A percentile compares a stretch with the other conserved stretches of the same genome.
Evolutionary conservation across 2,329 filamentous ascomycete genomes (phyloP).

Genomic region (Corynespora cassiicola): DNA sequence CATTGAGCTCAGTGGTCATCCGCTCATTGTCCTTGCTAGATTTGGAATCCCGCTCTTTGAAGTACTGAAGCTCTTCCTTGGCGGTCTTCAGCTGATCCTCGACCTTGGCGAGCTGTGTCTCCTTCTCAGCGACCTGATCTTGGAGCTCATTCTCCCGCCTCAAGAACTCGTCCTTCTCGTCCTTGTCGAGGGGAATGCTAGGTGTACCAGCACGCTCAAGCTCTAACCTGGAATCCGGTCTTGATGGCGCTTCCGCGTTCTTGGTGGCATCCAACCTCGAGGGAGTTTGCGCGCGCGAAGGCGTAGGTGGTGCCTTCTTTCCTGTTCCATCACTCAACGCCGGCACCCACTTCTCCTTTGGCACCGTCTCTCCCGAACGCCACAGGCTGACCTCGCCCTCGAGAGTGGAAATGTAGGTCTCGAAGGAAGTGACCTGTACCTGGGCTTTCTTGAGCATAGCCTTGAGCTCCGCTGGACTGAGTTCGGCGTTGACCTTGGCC

Average conservation of each 20-base stretch:
- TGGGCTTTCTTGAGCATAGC: conserved; percentile 90
- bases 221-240: conserved; percentile 71
- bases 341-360: conserved; percentile 85
- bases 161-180: conserved; percentile 95
- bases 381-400: conserved; percentile 87
- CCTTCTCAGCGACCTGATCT: conserved; percentile 93
- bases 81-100: conserved; percentile 83
- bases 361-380: conserved; percentile 86
- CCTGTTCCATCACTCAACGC: conserved; percentile 64
- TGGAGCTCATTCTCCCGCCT: conserved; percentile 95
- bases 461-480: conserved; percentile 95
- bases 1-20: conserved; percentile 84
- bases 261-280: conserved; percentile 60
- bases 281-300: conserved; percentile 65
- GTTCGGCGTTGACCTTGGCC: conserved; percentile 98
- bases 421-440: conserved; percentile 85
- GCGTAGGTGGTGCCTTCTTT: conserved; percentile 56
- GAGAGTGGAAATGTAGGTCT: conserved; percentile 81
- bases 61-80: conserved; percentile 82
- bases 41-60: conserved; percentile 86
- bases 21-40: conserved; percentile 90
- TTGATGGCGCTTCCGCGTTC: conserved; percentile 48
- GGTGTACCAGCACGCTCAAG: conserved; percentile 84
- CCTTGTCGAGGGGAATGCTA: conserved; percentile 87
- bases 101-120: conserved; percentile 77